Conservation (phyloP, 345 rosid species). For the Syzygium aqueum region DNA sequence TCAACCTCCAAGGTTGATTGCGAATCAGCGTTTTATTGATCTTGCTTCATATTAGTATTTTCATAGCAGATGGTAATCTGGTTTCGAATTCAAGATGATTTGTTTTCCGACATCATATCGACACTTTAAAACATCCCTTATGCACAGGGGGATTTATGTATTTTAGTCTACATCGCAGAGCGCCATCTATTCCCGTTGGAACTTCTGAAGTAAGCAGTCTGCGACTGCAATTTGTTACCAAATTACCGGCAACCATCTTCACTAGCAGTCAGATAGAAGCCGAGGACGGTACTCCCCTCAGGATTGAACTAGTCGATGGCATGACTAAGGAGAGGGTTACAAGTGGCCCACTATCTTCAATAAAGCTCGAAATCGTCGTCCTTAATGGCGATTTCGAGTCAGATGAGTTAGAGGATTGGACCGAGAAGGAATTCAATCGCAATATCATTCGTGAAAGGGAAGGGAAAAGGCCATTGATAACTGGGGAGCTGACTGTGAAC, state of each 20-base stretch:
- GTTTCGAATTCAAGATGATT: not conserved
- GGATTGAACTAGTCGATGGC: conserved; percentile 15
- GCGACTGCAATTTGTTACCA: conserved; percentile 13
- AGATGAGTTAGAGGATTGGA: conserved; percentile 20
- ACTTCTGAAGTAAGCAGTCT: conserved; percentile 10
- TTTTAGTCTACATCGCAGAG: not conserved
- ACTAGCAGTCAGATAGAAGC: conserved; percentile 17
- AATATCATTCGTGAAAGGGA: conserved; percentile 19
- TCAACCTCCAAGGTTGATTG: not conserved
- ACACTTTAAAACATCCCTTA: not conserved
- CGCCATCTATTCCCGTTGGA: not conserved
- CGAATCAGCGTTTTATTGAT: not conserved
- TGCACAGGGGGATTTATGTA: not conserved
- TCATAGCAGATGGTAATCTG: not conserved
- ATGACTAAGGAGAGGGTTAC: conserved; percentile 3
- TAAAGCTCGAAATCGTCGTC: conserved; percentile 20
- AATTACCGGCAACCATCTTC: conserved; percentile 14
- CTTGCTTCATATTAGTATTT: not conserved
- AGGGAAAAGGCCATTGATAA: conserved; percentile 29
- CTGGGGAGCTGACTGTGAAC: conserved; percentile 14
- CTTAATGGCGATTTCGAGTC: conserved; percentile 26
- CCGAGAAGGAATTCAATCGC: conserved; percentile 11
- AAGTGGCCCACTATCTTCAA: conserved; percentile 17
- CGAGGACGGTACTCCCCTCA: conserved; percentile 10
- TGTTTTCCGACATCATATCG: not conserved